Percentiles rank a stretch among this genome's conserved stretches.
Conservation (phyloP, 768 basidiomycete species). For the Tulasnella calospora region DNA sequence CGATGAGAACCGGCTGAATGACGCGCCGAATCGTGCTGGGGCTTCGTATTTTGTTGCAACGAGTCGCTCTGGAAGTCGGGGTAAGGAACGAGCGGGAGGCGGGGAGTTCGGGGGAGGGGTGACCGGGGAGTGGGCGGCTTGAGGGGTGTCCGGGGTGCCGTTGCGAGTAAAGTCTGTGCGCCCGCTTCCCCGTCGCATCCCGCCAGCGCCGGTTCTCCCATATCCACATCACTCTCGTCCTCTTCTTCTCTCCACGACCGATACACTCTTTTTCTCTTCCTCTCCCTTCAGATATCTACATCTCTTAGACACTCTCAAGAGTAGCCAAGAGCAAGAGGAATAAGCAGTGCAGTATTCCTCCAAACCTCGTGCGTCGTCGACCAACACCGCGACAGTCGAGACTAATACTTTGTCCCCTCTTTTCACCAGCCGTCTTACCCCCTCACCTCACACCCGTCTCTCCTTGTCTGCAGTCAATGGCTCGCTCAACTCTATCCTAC, state of each 20-base stretch:
- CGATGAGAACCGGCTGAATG: neutral
- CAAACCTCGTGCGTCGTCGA: neutral
- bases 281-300: neutral
- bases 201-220: neutral
- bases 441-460: neutral
- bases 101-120: too few species aligned
- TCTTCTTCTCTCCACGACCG: neutral
- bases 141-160: neutral
- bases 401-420: neutral
- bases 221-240: neutral
- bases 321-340: neutral
- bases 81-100: too few species aligned
- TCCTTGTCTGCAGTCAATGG: constrained; percentile 6
- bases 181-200: neutral
- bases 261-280: neutral
- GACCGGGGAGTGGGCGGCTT: too few species aligned
- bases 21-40: neutral
- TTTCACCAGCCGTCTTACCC: neutral
- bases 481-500: constrained; percentile 43
- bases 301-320: neutral
- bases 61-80: too few species aligned
- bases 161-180: neutral
- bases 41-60: too few species aligned
- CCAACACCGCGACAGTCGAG: neutral
- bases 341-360: neutral